Evolutionary conservation across 1,284 basidiomycete species (phyloP), one percentile per base, ranked within the genome.

Genomic region (Irpex rosettiformis): DNA sequence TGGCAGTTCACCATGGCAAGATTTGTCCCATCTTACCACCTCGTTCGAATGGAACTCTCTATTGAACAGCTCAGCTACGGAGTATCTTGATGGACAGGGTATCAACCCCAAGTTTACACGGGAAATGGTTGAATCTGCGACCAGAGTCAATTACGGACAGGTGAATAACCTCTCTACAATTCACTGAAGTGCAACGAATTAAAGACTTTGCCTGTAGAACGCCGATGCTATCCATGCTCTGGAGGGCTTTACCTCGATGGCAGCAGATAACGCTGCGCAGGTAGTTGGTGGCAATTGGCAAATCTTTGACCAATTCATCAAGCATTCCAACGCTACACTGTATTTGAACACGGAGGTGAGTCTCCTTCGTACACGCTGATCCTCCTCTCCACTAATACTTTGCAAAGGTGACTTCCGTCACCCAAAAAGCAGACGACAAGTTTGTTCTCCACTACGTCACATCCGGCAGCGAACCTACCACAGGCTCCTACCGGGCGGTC

Each of bases 101-200:
- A 77, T 92, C 29, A 77, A 82, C 43, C 69, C 78, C 55, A 76
- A 75, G 55, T 95, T 87, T 73, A 79, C 84, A 4, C 77, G 80
- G 45, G 96, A 99, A 73, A 74, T 97, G 55, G 80, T 96, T 52
- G 93, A 94, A 61, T 89, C 86, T 2, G 85, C 88, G 3, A 93
- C 93, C 6, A 80, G 94, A 18, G 93, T 95, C 49, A 98, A 98
- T 72, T 96, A 96, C 68, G 93, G 86, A 24, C 89, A 91, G 77
- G 91, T 89, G 64, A 58, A 79, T 25, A 28, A 16, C 22, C 13
- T 47, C 22, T 11, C 11, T 21, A 33, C 16, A 40, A 11, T 27
- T 28, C 1, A n/a, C 43, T 13, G 24, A 13, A 25, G 10, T 10
- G 13, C 11, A 4, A 11, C 27, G 16, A 18, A 29, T 59, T 2